These are phyloP conservation scores for Thelonectria blattea DNA, from an alignment of 2,329 filamentous ascomycete genomes.

Conservation along the genomic window DNA sequence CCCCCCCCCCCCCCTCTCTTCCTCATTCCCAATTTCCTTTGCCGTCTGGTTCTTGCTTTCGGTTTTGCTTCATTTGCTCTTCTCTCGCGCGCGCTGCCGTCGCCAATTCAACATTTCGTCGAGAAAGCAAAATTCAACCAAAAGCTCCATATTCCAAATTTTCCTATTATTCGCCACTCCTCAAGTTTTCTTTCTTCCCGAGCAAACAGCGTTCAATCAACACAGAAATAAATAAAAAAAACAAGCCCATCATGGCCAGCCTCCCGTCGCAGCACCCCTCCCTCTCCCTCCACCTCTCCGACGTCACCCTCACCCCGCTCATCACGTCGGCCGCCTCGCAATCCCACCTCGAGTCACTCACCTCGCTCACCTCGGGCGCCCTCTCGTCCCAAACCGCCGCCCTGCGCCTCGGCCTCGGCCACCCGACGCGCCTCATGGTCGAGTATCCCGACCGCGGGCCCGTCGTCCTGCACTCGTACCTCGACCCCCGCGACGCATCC, in stretches of 20 bases:
- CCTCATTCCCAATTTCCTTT: too few relatives aligned
- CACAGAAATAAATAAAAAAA: too few relatives aligned
- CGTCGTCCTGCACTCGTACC: slow-evolving; percentile 53
- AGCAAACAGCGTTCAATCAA: too few relatives aligned
- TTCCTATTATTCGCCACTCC: too few relatives aligned
- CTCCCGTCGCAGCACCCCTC: slow-evolving; percentile 56
- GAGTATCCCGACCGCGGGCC: slow-evolving; percentile 56
- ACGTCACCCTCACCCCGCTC: slow-evolving; percentile 62
- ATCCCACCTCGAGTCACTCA: slow-evolving; percentile 56
- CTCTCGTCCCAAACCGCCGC: slow-evolving; percentile 60
- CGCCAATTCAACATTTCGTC: neutral
- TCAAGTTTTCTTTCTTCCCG: too few relatives aligned
- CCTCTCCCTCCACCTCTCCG: slow-evolving; percentile 62
- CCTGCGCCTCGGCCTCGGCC: slow-evolving; percentile 58
- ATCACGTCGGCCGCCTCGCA: slow-evolving; percentile 58
- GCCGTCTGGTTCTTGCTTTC: too few relatives aligned
- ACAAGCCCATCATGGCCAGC: slow-evolving; percentile 41
- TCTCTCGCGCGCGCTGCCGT: too few relatives aligned
- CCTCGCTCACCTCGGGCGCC: slow-evolving; percentile 58
- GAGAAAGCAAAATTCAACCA: neutral
- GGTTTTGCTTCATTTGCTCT: too few relatives aligned
- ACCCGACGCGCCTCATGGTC: slow-evolving; percentile 63
- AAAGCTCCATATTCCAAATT: too few relatives aligned
- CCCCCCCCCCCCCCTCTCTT: neutral
- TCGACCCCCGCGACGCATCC: slow-evolving; percentile 46